phyloP scores from a whole-genome alignment of 2,329 filamentous ascomycete species.

The Gremmenia infestans region DNA sequence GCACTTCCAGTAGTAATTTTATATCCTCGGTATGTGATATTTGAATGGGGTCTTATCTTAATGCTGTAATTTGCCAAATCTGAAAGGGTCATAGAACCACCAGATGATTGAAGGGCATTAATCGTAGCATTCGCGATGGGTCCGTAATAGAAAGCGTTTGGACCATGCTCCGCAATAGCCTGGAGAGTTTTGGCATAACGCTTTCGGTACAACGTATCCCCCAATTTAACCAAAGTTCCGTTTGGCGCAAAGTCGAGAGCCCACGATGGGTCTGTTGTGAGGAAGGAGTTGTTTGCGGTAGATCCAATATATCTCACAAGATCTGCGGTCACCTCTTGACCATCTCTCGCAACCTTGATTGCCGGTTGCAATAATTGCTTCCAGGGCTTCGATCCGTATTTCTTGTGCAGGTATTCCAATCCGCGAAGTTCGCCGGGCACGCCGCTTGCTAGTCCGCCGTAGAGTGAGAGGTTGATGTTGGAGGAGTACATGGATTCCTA shows the following conservation, averaged over 20 bases:
- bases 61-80: slow-evolving; percentile 73
- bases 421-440: slow-evolving; percentile 46
- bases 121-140: slow-evolving; percentile 71
- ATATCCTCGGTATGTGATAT: slow-evolving; percentile 64
- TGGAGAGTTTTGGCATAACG: slow-evolving; percentile 78
- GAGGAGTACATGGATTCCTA: slow-evolving; percentile 56
- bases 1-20: slow-evolving; percentile 65
- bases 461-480: slow-evolving; percentile 48
- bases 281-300: slow-evolving; percentile 52
- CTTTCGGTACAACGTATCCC: slow-evolving; percentile 74
- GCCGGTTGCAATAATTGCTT: slow-evolving; percentile 53
- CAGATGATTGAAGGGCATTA: slow-evolving; percentile 56
- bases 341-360: slow-evolving; percentile 54
- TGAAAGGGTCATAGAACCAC: slow-evolving; percentile 80
- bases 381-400: slow-evolving; percentile 50
- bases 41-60: slow-evolving; percentile 57
- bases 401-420: slow-evolving; percentile 35
- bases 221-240: slow-evolving; percentile 60
- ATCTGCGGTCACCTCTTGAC: slow-evolving; percentile 56
- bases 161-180: slow-evolving; percentile 66
- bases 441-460: slow-evolving; percentile 52
- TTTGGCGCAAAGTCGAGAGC: slow-evolving; percentile 85
- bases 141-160: slow-evolving; percentile 70
- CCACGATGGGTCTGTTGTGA: slow-evolving; percentile 72
- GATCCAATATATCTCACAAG: slow-evolving; percentile 55